Base-by-base conservation (phyloP, 2,329 filamentous ascomycete species). In the Penicillium rolfsii region DNA sequence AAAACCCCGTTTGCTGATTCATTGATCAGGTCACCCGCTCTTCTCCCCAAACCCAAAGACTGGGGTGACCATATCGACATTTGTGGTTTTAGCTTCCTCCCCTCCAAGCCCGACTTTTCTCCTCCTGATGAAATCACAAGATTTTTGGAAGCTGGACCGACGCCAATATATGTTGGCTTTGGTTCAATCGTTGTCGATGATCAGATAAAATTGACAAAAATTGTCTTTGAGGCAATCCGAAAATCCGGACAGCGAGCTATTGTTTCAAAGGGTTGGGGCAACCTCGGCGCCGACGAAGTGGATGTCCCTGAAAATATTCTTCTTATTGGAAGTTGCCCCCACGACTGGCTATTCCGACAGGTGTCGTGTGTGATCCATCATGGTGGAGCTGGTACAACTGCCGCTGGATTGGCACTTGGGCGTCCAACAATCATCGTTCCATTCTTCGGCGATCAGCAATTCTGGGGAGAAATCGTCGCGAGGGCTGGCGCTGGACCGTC, bases 201-300 rank as follows among this genome's bases (percentile, higher is more conserved):
- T 62, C 89, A 90, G 0, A 85, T 89, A 60, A 85, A 80, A 0
- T 84, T 93, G 76, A 93, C 91, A 0, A 79, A 82, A 22, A 82
- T 88, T 60, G 89, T 94, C 7, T 91, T 93, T 58, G 87, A 90
- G 14, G 90, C 91, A 1, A 81, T 93, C 2, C 79, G 82, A 55
- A 81, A 83, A 9, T 83, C 88, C 0, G 89, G 90, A 1, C 84
- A 91, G n/a, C 83, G 92, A 59, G 92, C 91, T 1, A 79, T 96
- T 0, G 89, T 96, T 0, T 94, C 91, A 0, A 93, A 94, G 71
- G 93, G 92, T 16, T 96, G 92, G 93, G 91, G 92, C 52, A 91
- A 91, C 0, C 81, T 96, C 7, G 92, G 91, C 33, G 89, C 86
- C 0, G 89, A 92, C 68, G 81, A 87, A 35, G 73, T 90, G 3